Percentiles rank a stretch among this genome's conserved stretches.
Conservation (phyloP, 73 alveolate species). For the Halteria grandinella region DNA sequence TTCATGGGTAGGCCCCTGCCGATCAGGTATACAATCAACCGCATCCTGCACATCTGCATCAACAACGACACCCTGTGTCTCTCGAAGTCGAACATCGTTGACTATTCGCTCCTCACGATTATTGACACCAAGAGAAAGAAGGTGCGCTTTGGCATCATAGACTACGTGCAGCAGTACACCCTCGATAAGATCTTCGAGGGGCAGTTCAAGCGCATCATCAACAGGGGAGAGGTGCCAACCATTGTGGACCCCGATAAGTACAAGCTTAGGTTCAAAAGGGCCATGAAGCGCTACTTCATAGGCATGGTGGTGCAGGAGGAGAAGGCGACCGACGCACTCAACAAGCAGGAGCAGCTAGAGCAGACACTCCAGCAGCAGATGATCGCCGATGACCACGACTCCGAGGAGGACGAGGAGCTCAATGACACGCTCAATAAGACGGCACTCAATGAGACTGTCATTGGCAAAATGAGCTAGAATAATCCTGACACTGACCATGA, state of each 20-base stretch:
- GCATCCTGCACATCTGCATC: conserved; percentile 50
- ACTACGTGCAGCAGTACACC: conserved; percentile 80
- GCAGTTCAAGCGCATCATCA: conserved; percentile 63
- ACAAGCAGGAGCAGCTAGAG: no score
- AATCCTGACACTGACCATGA: no score
- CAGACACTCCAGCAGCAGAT: no score
- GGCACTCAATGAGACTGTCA: no score
- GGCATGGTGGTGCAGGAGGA: no score
- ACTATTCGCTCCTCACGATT: conserved; percentile 76
- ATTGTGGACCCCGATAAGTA: conserved; percentile 79
- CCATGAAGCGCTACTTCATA: conserved; percentile 73
- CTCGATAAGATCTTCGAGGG: conserved; percentile 80
- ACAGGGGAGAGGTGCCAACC: conserved; percentile 79
- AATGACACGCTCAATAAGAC: no score
- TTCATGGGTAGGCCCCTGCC: conserved; percentile 52
- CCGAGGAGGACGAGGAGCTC: no score
- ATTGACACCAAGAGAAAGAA: conserved; percentile 58
- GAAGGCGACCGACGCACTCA: no score
- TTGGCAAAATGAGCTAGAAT: no score
- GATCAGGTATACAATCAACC: conserved; percentile 29
- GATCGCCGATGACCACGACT: no score
- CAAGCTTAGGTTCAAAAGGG: conserved; percentile 75
- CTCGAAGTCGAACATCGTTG: conserved; percentile 74
- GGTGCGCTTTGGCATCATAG: conserved; percentile 84
- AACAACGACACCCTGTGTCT: conserved; percentile 82